phyloP scores from a whole-genome alignment of 805 yeast genomes.

The Candida piceae region DNA sequence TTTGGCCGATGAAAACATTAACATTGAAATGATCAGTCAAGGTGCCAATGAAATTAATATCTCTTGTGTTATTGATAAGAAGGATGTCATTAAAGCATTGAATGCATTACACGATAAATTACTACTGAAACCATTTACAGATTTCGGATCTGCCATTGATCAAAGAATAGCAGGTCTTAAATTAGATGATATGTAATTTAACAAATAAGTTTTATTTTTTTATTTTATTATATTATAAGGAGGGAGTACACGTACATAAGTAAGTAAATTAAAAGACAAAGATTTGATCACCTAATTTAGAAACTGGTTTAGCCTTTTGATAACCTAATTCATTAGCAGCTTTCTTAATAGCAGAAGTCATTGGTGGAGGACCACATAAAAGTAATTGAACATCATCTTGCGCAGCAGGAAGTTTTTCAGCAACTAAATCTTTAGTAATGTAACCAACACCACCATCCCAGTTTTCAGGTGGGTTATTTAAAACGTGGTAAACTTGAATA shows the following conservation, averaged over 20 bases:
- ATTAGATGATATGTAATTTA: constrained; percentile 23
- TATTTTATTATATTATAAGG: no score
- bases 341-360: constrained; percentile 81
- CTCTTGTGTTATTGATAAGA: constrained; percentile 85
- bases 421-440: constrained; percentile 70
- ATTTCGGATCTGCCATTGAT: constrained; percentile 34
- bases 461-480: constrained; percentile 64
- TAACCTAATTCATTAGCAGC: constrained; percentile 71
- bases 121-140: constrained; percentile 40
- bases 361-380: constrained; percentile 92
- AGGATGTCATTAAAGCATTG: constrained; percentile 79
- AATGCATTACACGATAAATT: constrained; percentile 77
- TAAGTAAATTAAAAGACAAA: constrained; percentile 60
- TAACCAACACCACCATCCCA: constrained; percentile 83
- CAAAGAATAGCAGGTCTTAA: constrained; percentile 43
- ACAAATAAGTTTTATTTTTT: background rate
- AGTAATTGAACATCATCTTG: constrained; percentile 62
- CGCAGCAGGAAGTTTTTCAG: constrained; percentile 56
- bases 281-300: constrained; percentile 85
- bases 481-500: constrained; percentile 65
- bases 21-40: constrained; percentile 97
- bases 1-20: constrained; percentile 83
- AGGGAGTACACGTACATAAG: no score
- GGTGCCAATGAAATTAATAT: constrained; percentile 98
- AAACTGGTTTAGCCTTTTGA: constrained; percentile 80